Evolutionary conservation across 2,329 filamentous ascomycete genomes (phyloP), one percentile per base, ranked within the genome.

Genomic region (Trichoderma hamatum): DNA sequence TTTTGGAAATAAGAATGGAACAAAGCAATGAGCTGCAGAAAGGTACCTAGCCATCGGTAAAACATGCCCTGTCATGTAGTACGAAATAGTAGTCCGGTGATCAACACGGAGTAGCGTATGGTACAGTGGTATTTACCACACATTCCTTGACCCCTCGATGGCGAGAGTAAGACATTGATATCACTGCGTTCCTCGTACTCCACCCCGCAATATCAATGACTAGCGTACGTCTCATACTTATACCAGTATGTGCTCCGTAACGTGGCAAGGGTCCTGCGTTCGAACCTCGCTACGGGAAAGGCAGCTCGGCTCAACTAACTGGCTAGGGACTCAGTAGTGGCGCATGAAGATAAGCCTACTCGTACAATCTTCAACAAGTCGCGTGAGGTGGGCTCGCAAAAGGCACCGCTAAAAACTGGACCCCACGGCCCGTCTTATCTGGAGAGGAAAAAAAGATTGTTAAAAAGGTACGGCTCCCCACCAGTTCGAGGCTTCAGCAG

Each of bases 361-460:
- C 21, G 24, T 13, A 55, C 49, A 5, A 16, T 26, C 21, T 34
- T 32, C n/a, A 43, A 13, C 14, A 24, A 56, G 65, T 61, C 56
- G 65, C 65, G 65, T 61, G 65, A 60, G 64, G 28, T 52, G 56
- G 56, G 65, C 46, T 32, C 43, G 39, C 65, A 39, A 30, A 61
- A 32, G 21, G 24, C 6, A 43, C 24, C 30, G 64, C 63, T 30
- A 60, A 49, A 59, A 46, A 30, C 24, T 46, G 21, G 24, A 43
- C 28, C 24, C 30, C 5, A 52, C 55, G 56, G 21, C 16, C 43
- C 13, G 55, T 52, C 56, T 67, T 67, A 67, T 60, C 55, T 59
- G 32, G 39, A 46, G 55, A 26, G 39, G 32, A 30, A 46, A 14
- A 24, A 39, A 60, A 14, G 46, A 26, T 24, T 28, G 30, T 43